These are phyloP conservation scores for Aechmea fasciata DNA, from an alignment of 176 grass and related monocot species.

Conservation along the genomic window DNA sequence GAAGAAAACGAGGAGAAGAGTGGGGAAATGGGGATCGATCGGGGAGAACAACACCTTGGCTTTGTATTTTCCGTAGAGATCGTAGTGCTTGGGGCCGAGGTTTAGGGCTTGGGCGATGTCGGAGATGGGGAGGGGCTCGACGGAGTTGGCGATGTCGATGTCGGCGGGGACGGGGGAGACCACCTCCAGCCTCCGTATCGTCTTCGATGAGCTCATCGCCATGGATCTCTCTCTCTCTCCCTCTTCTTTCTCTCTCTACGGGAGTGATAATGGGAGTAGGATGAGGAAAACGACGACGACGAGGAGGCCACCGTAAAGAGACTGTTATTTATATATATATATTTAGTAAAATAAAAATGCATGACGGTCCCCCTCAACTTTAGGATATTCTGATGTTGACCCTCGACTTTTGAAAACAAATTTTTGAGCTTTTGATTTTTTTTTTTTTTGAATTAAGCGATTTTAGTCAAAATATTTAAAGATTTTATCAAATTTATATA, in stretches of 20 bases:
- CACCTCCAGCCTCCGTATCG: slow-evolving; percentile 72
- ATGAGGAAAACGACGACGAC: too few relatives aligned
- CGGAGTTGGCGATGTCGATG: slow-evolving; percentile 94
- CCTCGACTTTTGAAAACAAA: too few relatives aligned
- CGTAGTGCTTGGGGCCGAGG: slow-evolving; percentile 64
- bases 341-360: too few relatives aligned
- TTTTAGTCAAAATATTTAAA: too few relatives aligned
- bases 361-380: too few relatives aligned
- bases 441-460: too few relatives aligned
- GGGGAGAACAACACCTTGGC: slow-evolving; percentile 50
- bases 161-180: slow-evolving; percentile 74
- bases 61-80: slow-evolving; percentile 96
- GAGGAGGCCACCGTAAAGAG: too few relatives aligned
- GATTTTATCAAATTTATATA: too few relatives aligned
- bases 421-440: too few relatives aligned
- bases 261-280: too few relatives aligned
- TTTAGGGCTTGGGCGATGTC: slow-evolving; percentile 65
- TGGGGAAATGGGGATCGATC: neutral
- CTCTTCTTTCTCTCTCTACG: neutral
- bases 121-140: slow-evolving; percentile 64
- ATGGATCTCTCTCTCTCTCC: neutral
- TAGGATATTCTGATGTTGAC: too few relatives aligned
- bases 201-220: slow-evolving; percentile 32
- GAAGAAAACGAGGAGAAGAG: neutral
- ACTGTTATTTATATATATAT: too few relatives aligned